Percentiles rank a stretch among this genome's conserved stretches.
phyloP scores from a whole-genome alignment of 2,329 filamentous ascomycete species.

The Fusarium robinianum region DNA sequence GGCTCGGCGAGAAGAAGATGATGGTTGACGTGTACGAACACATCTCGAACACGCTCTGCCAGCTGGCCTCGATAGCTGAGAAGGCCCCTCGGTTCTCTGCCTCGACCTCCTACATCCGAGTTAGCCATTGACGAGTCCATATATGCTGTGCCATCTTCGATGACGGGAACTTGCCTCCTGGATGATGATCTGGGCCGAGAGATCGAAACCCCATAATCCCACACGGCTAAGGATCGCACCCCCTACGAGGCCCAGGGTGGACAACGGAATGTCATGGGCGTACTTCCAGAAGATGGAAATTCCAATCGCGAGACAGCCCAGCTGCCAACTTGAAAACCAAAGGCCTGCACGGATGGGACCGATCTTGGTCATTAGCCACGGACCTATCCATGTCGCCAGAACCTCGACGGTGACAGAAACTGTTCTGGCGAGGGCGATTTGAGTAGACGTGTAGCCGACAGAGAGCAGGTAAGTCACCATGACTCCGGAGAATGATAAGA shows the following conservation, averaged over 20 bases:
- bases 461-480: conserved; percentile 68
- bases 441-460: conserved; percentile 54
- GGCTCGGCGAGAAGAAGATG: conserved; percentile 62
- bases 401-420: conserved; percentile 61
- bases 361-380: conserved; percentile 57
- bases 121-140: conserved; percentile 1
- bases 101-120: conserved; percentile 53
- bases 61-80: conserved; percentile 67
- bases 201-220: conserved; percentile 65
- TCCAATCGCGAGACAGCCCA: conserved; percentile 56
- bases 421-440: conserved; percentile 59
- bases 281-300: conserved; percentile 48
- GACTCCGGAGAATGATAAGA: conserved; percentile 62
- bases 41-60: conserved; percentile 73
- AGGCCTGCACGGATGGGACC: conserved; percentile 67
- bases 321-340: conserved; percentile 73
- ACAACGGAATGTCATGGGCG: conserved; percentile 38
- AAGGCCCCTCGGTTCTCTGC: conserved; percentile 66
- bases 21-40: conserved; percentile 69
- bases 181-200: conserved; percentile 63
- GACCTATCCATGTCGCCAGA: conserved; percentile 63
- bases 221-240: conserved; percentile 61
- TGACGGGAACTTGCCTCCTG: conserved; percentile 55
- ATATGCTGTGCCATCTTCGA: not conserved
- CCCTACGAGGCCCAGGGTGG: conserved; percentile 53